Evolutionary conservation across 2,329 filamentous ascomycete species (phyloP).

Genomic region (Teratosphaeriaceae sp.): DNA sequence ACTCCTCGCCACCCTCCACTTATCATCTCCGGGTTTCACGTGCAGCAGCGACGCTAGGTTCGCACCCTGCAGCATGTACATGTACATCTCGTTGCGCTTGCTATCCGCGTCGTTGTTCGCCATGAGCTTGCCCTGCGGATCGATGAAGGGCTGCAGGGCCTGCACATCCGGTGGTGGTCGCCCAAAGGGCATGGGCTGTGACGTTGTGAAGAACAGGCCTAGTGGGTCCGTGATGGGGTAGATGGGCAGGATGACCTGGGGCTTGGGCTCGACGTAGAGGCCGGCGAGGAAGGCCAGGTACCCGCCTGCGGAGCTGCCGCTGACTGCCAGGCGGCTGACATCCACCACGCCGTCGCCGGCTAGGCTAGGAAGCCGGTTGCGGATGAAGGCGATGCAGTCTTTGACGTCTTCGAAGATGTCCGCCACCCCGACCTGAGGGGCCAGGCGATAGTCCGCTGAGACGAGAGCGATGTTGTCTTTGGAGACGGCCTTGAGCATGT

Average conservation of each 20-base stretch:
- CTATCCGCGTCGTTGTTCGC: conserved; percentile 16
- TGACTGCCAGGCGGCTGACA: conserved; percentile 19
- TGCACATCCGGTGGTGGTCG: conserved; percentile 10
- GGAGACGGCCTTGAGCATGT: conserved; percentile 19
- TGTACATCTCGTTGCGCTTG: conserved; percentile 18
- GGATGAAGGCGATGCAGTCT: conserved; percentile 24
- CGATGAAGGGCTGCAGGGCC: conserved; percentile 16
- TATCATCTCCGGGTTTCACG: conserved; percentile 15
- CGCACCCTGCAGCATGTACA: conserved; percentile 23
- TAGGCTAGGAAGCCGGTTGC: conserved; percentile 13
- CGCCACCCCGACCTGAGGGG: conserved; percentile 25
- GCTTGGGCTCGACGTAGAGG: conserved; percentile 26
- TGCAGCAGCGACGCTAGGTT: conserved; percentile 21
- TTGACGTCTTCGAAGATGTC: conserved; percentile 25
- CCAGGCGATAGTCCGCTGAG: conserved; percentile 28
- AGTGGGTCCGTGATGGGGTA: conserved; percentile 29
- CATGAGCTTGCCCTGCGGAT: conserved; percentile 16
- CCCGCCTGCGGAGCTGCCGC: conserved; percentile 25
- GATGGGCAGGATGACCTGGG: conserved; percentile 24
- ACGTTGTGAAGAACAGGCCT: conserved; percentile 25
- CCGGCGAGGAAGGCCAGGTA: conserved; percentile 26
- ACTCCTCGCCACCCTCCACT: conserved; percentile 21
- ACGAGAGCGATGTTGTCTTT: conserved; percentile 22
- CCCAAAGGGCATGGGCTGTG: conserved; percentile 20
- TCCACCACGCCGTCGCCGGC: conserved; percentile 15